phyloP scores from a whole-genome alignment of 495 filamentous ascomycete species.

The Aspergillus egyptiacus region DNA sequence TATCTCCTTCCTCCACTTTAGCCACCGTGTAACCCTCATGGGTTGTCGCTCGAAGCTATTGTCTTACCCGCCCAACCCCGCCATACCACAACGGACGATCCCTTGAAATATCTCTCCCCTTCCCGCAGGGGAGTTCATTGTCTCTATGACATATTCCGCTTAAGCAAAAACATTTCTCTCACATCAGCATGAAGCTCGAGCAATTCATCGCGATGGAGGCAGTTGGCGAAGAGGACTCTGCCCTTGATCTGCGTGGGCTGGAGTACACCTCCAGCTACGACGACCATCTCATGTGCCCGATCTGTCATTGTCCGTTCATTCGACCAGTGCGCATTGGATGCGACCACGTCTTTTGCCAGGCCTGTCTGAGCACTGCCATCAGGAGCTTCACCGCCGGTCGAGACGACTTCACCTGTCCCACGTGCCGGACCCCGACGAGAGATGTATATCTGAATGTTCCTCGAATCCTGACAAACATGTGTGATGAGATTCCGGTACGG shows the following conservation, averaged over 20 bases:
- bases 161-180: neutral
- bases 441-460: conserved; percentile 40
- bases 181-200: conserved; percentile 27
- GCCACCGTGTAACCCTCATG: conserved; percentile 23
- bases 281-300: conserved; percentile 74
- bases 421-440: conserved; percentile 37
- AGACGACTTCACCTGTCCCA: conserved; percentile 41
- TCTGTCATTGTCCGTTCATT: conserved; percentile 72
- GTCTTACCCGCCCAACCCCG: conserved; percentile 18
- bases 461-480: conserved; percentile 56
- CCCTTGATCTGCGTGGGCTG: conserved; percentile 61
- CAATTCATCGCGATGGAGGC: conserved; percentile 34
- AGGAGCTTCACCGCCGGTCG: conserved; percentile 34
- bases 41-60: conserved; percentile 17
- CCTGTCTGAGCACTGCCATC: conserved; percentile 60
- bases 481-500: conserved; percentile 67
- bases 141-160: neutral
- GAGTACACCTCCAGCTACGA: conserved; percentile 66
- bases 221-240: conserved; percentile 23
- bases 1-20: neutral
- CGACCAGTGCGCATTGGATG: conserved; percentile 67
- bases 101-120: conserved; percentile 7
- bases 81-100: conserved; percentile 17
- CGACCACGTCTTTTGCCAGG: conserved; percentile 69
- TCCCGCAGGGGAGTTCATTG: neutral